Conservation (phyloP, 371 early-diverging fungal genomes). For the Mucor lusitanicus region DNA sequence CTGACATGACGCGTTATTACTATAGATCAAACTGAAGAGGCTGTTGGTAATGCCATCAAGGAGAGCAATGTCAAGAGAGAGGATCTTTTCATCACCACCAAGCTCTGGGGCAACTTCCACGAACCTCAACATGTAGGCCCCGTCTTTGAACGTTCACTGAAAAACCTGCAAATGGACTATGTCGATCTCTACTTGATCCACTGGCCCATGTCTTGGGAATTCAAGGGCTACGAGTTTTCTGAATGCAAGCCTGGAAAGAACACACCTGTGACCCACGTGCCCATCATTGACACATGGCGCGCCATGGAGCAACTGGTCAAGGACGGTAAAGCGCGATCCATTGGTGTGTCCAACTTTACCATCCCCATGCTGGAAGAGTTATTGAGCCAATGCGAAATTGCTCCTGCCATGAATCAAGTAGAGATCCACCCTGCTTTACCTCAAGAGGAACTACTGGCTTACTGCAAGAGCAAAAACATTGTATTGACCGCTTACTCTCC, state of each 20-base stretch:
- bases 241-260: constrained; percentile 24
- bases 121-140: constrained; percentile 53
- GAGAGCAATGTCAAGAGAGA: constrained; percentile 60
- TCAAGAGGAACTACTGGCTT: constrained; percentile 42
- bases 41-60: constrained; percentile 75
- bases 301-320: constrained; percentile 73
- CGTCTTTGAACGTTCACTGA: constrained; percentile 61
- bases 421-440: constrained; percentile 61
- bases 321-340: constrained; percentile 60
- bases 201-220: constrained; percentile 42
- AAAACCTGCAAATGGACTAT: constrained; percentile 77
- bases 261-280: constrained; percentile 40
- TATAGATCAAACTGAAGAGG: constrained; percentile 62
- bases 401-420: constrained; percentile 85
- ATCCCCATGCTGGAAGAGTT: constrained; percentile 72
- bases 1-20: neutral
- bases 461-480: constrained; percentile 41
- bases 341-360: constrained; percentile 71
- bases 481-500: constrained; percentile 49
- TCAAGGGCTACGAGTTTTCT: constrained; percentile 34
- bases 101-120: constrained; percentile 84
- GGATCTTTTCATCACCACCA: constrained; percentile 86
- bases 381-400: constrained; percentile 64
- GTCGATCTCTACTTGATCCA: constrained; percentile 89
- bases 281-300: constrained; percentile 70